Evolutionary conservation across 345 rosid genomes (phyloP).

Genomic region (Heritiera littoralis): DNA sequence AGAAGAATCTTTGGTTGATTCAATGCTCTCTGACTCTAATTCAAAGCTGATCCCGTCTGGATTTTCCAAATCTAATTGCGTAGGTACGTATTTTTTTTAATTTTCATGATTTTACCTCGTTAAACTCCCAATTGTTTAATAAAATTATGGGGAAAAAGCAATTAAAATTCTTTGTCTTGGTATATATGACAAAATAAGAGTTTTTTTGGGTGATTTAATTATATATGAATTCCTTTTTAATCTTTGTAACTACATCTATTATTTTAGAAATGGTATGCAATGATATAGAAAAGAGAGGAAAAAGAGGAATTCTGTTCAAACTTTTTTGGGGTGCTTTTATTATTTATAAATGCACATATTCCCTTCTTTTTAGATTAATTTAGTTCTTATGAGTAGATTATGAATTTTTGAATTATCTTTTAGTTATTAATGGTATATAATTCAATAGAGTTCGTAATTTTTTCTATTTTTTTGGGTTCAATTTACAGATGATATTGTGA

Average conservation of each 20-base stretch:
- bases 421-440: not conserved
- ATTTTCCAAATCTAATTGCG: conserved; percentile 42
- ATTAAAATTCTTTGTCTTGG: not conserved
- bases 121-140: not conserved
- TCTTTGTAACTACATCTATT: not conserved
- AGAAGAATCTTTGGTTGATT: conserved; percentile 43
- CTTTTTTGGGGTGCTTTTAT: not conserved
- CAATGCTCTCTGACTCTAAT: conserved; percentile 73
- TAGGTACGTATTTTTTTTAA: conserved; percentile 42
- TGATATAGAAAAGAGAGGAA: not conserved
- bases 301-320: not conserved
- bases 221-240: not conserved
- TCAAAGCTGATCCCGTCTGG: conserved; percentile 61
- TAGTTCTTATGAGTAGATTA: not conserved
- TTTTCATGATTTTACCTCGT: conserved; percentile 6
- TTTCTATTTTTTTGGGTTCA: not conserved
- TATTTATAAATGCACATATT: not conserved
- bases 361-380: too few relatives aligned
- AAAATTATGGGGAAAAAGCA: not conserved
- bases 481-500: conserved; percentile 52
- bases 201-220: not conserved
- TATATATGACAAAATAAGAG: not conserved
- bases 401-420: not conserved
- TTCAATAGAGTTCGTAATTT: not conserved
- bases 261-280: not conserved